Evolutionary conservation across 495 filamentous ascomycete species (phyloP).

Genomic region (Sabuloglossum arenarium): DNA sequence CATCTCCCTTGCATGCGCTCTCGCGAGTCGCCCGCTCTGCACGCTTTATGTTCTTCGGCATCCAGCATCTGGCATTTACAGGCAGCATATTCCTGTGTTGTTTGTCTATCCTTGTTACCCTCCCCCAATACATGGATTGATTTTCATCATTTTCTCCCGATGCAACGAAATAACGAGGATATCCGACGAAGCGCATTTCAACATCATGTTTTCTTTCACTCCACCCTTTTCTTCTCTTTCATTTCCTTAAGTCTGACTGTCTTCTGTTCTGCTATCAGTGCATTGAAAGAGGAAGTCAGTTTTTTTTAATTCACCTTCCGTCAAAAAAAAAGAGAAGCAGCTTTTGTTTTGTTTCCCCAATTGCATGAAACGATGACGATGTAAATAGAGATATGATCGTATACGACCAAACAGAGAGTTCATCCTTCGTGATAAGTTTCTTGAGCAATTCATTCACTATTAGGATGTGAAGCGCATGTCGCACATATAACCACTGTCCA

Average conservation of each 20-base stretch:
- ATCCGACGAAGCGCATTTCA: no score
- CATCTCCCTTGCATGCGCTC: not conserved
- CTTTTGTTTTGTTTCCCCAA: not conserved
- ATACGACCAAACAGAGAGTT: no score
- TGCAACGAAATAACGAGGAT: not conserved
- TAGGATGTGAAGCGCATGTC: no score
- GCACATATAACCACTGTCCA: no score
- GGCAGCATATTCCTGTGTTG: not conserved
- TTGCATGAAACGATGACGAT: no score
- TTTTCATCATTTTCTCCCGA: not conserved
- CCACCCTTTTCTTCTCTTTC: not conserved
- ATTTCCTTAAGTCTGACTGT: no score
- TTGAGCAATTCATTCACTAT: no score
- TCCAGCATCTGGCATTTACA: slow-evolving; percentile 1
- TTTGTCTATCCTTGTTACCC: not conserved
- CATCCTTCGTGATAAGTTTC: no score
- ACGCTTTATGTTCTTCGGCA: not conserved
- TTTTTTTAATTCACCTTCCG: not conserved
- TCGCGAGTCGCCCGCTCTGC: not conserved
- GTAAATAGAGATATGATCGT: no score
- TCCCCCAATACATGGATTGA: not conserved
- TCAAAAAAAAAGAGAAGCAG: not conserved
- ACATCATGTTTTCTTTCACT: not conserved
- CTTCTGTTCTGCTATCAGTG: slow-evolving; percentile 1
- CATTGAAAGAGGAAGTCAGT: not conserved